Conservation (phyloP, 2,329 filamentous ascomycete species). For the Pezicula radicicola region DNA sequence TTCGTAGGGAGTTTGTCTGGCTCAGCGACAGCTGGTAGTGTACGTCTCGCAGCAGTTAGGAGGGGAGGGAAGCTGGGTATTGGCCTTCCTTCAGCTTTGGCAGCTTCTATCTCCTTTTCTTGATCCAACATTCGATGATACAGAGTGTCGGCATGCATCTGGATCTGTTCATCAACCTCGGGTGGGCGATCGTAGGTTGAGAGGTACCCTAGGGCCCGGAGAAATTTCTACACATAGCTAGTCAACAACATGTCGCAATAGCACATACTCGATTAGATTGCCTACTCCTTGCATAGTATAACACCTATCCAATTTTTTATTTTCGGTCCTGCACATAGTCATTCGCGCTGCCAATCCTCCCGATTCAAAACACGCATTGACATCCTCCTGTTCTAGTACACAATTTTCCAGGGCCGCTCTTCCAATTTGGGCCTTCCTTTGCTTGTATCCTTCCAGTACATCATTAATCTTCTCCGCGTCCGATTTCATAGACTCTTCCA, state of each 20-base stretch:
- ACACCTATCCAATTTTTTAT: slow-evolving; percentile 77
- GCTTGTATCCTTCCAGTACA: slow-evolving; percentile 81
- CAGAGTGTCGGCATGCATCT: slow-evolving; percentile 91
- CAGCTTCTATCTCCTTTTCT: slow-evolving; percentile 70
- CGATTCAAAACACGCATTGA: slow-evolving; percentile 76
- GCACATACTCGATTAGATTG: slow-evolving; percentile 1
- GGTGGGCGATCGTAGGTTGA: slow-evolving; percentile 60
- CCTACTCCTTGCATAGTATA: slow-evolving; percentile 82
- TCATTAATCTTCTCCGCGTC: slow-evolving; percentile 79
- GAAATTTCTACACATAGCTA: slow-evolving; percentile 60
- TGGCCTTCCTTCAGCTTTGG: slow-evolving; percentile 57
- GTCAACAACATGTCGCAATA: not conserved
- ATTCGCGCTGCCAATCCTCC: slow-evolving; percentile 67
- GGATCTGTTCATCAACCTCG: slow-evolving; percentile 79
- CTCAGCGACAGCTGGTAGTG: not conserved
- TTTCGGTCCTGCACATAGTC: slow-evolving; percentile 79
- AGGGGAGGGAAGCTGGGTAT: slow-evolving; percentile 58
- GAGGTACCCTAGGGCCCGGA: slow-evolving; percentile 88
- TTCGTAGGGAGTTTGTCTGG: slow-evolving; percentile 36
- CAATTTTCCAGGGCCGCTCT: slow-evolving; percentile 90
- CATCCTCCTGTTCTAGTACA: slow-evolving; percentile 77
- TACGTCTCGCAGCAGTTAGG: slow-evolving; percentile 30
- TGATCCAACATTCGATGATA: slow-evolving; percentile 86
- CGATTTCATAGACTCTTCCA: slow-evolving; percentile 67
- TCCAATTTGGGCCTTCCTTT: slow-evolving; percentile 74